Conservation (phyloP, 2,329 filamentous ascomycete species). For the Alternaria gansuensis region DNA sequence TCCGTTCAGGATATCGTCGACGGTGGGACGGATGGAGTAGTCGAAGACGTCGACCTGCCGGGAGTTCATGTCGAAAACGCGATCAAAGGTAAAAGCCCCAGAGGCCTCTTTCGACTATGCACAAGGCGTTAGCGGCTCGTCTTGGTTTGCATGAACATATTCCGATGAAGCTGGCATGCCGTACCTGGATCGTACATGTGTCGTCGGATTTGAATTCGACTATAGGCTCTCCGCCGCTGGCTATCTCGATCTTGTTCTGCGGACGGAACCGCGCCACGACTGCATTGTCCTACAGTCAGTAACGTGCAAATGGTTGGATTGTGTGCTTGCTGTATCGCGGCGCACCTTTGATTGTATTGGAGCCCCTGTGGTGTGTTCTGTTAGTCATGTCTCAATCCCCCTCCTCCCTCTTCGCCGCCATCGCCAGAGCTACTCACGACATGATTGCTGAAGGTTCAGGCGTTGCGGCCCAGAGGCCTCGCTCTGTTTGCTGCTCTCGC, state of each 20-base stretch:
- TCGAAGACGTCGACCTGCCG: slow-evolving; percentile 95
- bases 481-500: slow-evolving; percentile 35
- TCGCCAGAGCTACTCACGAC: slow-evolving; percentile 46
- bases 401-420: slow-evolving; percentile 18
- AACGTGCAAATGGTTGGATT: not conserved
- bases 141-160: not conserved
- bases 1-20: slow-evolving; percentile 97
- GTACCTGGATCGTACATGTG: slow-evolving; percentile 84
- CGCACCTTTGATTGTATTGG: slow-evolving; percentile 59
- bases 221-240: slow-evolving; percentile 89
- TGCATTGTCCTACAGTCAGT: slow-evolving; percentile 52
- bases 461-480: slow-evolving; percentile 51
- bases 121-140: slow-evolving; percentile 27
- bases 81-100: slow-evolving; percentile 90
- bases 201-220: slow-evolving; percentile 89
- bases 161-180: slow-evolving; percentile 35
- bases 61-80: slow-evolving; percentile 94
- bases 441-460: slow-evolving; percentile 46
- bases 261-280: slow-evolving; percentile 98
- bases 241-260: slow-evolving; percentile 93
- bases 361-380: slow-evolving; percentile 46
- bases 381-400: slow-evolving; percentile 53
- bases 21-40: slow-evolving; percentile 93
- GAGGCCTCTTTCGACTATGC: slow-evolving; percentile 79
- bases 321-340: slow-evolving; percentile 1